Base-by-base conservation (phyloP, 2,329 filamentous ascomycete species). In the Aspergillus hiratsukae region DNA sequence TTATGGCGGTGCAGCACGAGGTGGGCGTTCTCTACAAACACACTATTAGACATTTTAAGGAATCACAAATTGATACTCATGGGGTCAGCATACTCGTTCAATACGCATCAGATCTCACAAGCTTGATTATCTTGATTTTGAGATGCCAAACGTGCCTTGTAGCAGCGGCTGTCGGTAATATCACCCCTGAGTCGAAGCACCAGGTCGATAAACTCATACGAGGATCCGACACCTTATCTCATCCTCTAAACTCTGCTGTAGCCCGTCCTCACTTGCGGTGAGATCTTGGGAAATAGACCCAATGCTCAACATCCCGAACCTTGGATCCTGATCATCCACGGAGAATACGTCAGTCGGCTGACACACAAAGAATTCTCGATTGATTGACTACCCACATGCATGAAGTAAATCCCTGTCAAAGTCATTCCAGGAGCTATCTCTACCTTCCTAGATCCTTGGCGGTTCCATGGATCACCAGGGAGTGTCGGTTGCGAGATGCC, bases 331-430 rank as follows among this genome's bases (percentile, higher is more conserved):
- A 6, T 37, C 31, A 7, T 17, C 31, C 31, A 37, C 31, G 6
- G 17, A 17, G 14, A 37, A 6, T 3, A 7, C 17, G 17, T 17
- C 14, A 37, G 31, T 6, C 5, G 14, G 31, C 31, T 17, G 14
- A 5, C 31, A 5, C 31, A 17, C 14, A 37, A 17, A 17, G 28
- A 37, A 37, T 17, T 17, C 14, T n/a, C 31, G 14, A 37, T 7
- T 8, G 3, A 37, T 6, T 37, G 14, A 37, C 14, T 17, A 59
- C 60, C 37, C 58, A 64, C 62, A 53, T 63, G 56, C 54, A 60
- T 64, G 21, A 61, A 53, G 48, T 62, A 64, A 52, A 65, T 56
- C 31, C 63, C 63, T 10, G 59, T 65, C 40, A 65, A 58, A 11
- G 63, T 63, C 14, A 41, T 55, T 7, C 55, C 61, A 4, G 53